Evolutionary conservation across 805 yeast species (phyloP), one percentile per base, ranked within the genome.

Genomic region (Groenewaldozyma salmanticensis): DNA sequence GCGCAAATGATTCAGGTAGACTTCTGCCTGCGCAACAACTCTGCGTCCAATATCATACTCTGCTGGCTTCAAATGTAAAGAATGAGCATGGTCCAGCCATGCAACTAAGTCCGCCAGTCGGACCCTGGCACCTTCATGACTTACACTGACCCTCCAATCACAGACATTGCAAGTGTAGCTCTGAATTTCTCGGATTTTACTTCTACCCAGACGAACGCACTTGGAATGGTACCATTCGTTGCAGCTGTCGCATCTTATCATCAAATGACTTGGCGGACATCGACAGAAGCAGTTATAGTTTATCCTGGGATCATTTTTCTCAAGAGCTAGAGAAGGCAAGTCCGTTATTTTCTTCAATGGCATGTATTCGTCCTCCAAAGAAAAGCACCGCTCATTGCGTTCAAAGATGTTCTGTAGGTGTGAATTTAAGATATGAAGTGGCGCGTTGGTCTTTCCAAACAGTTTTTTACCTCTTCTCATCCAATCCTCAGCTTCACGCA

Each of bases 191-290:
- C 47, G 45, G n/a, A 47, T n/a, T 27, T 51, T 44, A 18, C 47
- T 47, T 18, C 55, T 45, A 1, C 54, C 45, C n/a, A 52, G 40
- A 39, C 51, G 50, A 32, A 87, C 87, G 66, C 96, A 87, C 59
- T 69, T 81, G 1, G 92, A 94, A 56, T 87, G 96, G 56, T 85
- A 95, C 96, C 95, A 87, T 6, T 79, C 94, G 9, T 83, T 76
- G 60, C 96, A 87, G 44, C 70, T 68, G 51, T 86, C 95, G 66
- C 96, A 87, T 59, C 86, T 94, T 37, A 88, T 78, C 22, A 94
- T 85, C 54, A 81, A 77, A 52, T 82, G 92, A 60, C 86, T 95
- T 40, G 83, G 56, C 21, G 55, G 46, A 16, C 24, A 6, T 18
- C 72, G 66, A 39, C 68, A 67, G 37, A 62, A 52, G 7, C 72